These are phyloP conservation scores for Ustilago hordei DNA, from an alignment of 1,284 basidiomycete species.

Conservation along the genomic window DNA sequence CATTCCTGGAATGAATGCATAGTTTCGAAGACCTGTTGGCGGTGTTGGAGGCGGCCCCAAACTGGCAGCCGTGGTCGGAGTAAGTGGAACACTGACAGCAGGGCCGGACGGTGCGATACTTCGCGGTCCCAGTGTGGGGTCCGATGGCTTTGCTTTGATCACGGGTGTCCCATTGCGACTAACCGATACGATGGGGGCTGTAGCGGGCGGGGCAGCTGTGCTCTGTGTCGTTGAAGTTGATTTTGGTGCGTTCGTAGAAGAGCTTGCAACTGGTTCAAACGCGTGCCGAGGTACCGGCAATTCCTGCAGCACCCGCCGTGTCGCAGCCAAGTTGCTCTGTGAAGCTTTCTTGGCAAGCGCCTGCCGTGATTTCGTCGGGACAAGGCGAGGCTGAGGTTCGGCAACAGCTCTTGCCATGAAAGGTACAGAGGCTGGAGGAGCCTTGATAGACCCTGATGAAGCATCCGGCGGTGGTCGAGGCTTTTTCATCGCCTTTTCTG, in stretches of 20 bases:
- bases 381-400: neutral
- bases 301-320: constrained; percentile 32
- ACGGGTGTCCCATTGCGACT: no score
- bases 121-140: neutral
- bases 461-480: constrained; percentile 24
- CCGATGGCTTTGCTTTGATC: constrained; percentile 21
- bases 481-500: constrained; percentile 14
- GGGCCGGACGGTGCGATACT: neutral
- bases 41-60: constrained; percentile 34
- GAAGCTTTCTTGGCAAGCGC: constrained; percentile 12
- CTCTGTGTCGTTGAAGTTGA: neutral
- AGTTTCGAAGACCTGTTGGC: constrained; percentile 29
- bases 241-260: neutral
- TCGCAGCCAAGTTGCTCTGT: constrained; percentile 20
- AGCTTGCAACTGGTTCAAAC: constrained; percentile 4
- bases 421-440: constrained; percentile 9
- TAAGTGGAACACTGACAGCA: neutral
- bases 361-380: constrained; percentile 1
- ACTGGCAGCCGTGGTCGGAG: neutral
- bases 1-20: constrained; percentile 39
- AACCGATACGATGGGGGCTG: neutral
- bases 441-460: constrained; percentile 11
- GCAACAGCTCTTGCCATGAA: neutral
- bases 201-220: neutral
- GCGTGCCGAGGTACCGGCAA: constrained; percentile 32